These are phyloP conservation scores for Scopulariopsis brevicaulis DNA, from an alignment of 2,329 filamentous ascomycete genomes.

Conservation along the genomic window DNA sequence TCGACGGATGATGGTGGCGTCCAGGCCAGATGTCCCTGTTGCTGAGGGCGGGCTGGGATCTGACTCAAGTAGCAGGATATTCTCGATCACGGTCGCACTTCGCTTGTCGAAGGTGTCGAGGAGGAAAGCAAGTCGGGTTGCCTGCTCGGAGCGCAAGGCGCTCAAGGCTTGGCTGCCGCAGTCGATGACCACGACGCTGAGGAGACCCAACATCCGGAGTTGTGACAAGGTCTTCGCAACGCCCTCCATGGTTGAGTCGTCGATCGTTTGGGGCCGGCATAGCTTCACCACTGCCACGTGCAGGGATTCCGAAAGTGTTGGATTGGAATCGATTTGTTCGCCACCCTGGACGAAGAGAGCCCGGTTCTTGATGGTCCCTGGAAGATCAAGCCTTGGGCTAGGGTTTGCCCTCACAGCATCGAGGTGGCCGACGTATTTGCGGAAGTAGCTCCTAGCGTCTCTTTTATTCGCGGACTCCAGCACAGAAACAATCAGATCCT, in stretches of 20 bases:
- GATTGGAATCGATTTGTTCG: not conserved
- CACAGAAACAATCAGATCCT: conserved; percentile 81
- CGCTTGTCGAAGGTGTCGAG: conserved; percentile 59
- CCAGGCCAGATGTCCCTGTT: not conserved
- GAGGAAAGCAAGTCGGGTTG: conserved; percentile 61
- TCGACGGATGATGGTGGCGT: not conserved
- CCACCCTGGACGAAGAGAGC: conserved; percentile 4
- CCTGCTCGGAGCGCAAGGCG: conserved; percentile 45
- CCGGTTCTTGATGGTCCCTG: conserved; percentile 1
- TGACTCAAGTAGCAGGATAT: conserved; percentile 12
- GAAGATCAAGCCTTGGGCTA: conserved; percentile 5
- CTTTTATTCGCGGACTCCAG: conserved; percentile 84
- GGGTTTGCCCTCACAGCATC: conserved; percentile 9
- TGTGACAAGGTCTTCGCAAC: conserved; percentile 78
- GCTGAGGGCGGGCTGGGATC: not conserved
- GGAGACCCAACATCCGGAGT: conserved; percentile 69
- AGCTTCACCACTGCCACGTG: conserved; percentile 81
- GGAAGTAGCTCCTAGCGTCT: conserved; percentile 83
- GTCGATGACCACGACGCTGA: conserved; percentile 75
- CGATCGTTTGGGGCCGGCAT: conserved; percentile 57
- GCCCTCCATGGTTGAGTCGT: conserved; percentile 58
- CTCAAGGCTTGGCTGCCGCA: conserved; percentile 34
- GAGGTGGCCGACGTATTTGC: conserved; percentile 52
- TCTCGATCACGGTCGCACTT: conserved; percentile 57
- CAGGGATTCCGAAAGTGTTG: not conserved